Conservation (phyloP, 139 green algal genomes). For the Medakamo hakoo region DNA sequence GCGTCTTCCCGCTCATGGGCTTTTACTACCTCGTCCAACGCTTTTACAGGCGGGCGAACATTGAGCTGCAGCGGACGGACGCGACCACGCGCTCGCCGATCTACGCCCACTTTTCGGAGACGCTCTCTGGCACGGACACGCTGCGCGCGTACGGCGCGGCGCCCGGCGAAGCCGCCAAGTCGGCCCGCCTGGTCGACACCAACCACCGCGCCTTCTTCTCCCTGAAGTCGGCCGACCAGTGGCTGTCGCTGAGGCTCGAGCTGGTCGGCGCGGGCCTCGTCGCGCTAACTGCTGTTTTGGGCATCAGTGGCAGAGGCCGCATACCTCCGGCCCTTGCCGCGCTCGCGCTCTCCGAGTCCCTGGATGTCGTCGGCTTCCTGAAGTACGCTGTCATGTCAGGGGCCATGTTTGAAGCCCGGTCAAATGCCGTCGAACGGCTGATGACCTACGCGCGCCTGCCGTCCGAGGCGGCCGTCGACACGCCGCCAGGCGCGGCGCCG, state of each 20-base stretch:
- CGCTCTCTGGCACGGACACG: conserved; percentile 38
- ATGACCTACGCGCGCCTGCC: conserved; percentile 42
- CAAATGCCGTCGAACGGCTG: conserved; percentile 91
- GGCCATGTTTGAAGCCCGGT: conserved; percentile 67
- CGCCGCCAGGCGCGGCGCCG: conserved; percentile 3
- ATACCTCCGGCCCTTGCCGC: conserved; percentile 35
- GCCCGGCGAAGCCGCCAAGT: neutral
- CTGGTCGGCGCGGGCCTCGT: conserved; percentile 47
- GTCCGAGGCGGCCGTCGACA: conserved; percentile 20
- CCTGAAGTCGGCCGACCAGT: conserved; percentile 50
- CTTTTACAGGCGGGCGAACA: conserved; percentile 49
- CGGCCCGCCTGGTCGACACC: conserved; percentile 32
- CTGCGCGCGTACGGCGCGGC: conserved; percentile 31
- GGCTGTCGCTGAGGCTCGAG: conserved; percentile 75
- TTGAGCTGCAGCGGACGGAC: conserved; percentile 86
- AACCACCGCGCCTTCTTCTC: conserved; percentile 58
- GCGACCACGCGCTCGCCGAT: conserved; percentile 66
- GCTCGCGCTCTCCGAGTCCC: conserved; percentile 35
- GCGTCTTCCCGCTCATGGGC: conserved; percentile 40
- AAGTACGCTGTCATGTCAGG: conserved; percentile 62
- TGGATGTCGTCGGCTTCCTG: conserved; percentile 71
- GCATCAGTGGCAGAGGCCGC: conserved; percentile 22
- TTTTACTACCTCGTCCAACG: conserved; percentile 59
- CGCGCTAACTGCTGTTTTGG: conserved; percentile 30
- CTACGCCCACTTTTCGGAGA: conserved; percentile 57